A percentile compares a stretch with the other conserved stretches of the same genome.
Conservation (phyloP, 2,329 filamentous ascomycete species). For the Microascus cirrosus region DNA sequence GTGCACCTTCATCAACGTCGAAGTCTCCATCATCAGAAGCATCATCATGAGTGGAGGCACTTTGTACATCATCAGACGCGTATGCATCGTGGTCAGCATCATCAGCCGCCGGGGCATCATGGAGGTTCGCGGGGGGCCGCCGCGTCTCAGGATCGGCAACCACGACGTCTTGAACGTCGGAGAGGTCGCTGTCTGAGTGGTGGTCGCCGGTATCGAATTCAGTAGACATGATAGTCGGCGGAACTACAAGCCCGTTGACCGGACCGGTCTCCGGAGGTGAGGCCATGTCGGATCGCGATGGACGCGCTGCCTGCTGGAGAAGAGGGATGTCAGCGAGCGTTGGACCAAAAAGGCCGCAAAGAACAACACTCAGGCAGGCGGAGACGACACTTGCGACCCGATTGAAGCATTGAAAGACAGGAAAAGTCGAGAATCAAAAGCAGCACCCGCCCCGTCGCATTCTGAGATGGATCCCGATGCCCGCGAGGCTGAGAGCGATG, state of each 20-base stretch:
- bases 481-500: conserved; percentile 35
- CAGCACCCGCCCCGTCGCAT: conserved; percentile 31
- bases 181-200: conserved; percentile 65
- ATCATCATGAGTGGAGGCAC: conserved; percentile 37
- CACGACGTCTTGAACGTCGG: conserved; percentile 49
- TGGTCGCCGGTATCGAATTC: conserved; percentile 14
- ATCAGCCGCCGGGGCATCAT: conserved; percentile 25
- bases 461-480: conserved; percentile 27
- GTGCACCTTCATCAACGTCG: conserved; percentile 53
- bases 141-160: conserved; percentile 31
- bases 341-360: not conserved
- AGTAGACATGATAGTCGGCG: conserved; percentile 12
- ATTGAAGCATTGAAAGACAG: conserved; percentile 4
- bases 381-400: not conserved
- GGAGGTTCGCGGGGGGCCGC: conserved; percentile 28
- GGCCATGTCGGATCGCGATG: conserved; percentile 44
- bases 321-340: conserved; percentile 9
- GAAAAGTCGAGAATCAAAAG: conserved; percentile 14
- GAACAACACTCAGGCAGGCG: conserved; percentile 1
- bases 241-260: conserved; percentile 55
- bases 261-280: conserved; percentile 49
- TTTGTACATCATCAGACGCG: conserved; percentile 27
- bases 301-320: conserved; percentile 40
- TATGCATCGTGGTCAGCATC: conserved; percentile 20
- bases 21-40: conserved; percentile 64